Conservation (phyloP, 176 grass and related monocot species). For the Luzula sylvatica region DNA sequence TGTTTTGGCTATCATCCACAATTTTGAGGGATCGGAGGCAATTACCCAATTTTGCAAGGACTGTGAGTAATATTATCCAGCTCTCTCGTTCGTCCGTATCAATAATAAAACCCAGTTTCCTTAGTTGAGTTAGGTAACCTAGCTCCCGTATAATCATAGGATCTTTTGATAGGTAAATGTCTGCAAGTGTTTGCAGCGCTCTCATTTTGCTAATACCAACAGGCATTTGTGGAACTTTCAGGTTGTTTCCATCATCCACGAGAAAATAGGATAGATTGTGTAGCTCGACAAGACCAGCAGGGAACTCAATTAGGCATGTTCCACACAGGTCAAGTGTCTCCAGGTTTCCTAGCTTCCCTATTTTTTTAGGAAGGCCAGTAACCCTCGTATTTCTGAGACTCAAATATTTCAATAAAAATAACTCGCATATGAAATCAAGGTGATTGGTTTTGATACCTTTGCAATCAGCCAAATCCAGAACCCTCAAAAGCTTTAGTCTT, state of each 20-base stretch:
- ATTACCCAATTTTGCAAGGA: too few relatives aligned
- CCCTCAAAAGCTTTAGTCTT: not conserved
- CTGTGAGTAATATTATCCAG: too few relatives aligned
- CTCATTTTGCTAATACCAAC: not conserved
- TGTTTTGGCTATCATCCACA: too few relatives aligned
- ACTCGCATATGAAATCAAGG: constrained; percentile 18
- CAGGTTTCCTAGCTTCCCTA: constrained; percentile 20
- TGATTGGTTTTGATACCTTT: not conserved
- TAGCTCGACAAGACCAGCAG: not conserved
- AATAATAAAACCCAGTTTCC: too few relatives aligned
- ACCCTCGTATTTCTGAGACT: constrained; percentile 13
- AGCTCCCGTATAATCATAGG: not conserved
- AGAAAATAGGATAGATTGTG: constrained; percentile 17
- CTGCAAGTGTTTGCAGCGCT: not conserved
- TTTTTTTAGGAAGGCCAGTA: not conserved
- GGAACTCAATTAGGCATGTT: not conserved
- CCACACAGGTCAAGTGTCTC: constrained; percentile 26
- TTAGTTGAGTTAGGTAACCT: not conserved
- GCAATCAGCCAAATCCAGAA: constrained; percentile 25
- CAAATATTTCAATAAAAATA: constrained; percentile 17
- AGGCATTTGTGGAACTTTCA: not conserved
- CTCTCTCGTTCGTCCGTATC: too few relatives aligned
- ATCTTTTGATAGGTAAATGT: not conserved
- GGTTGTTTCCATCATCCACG: not conserved
- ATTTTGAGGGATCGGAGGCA: too few relatives aligned